Evolutionary conservation across 345 rosid genomes (phyloP), one percentile per base, ranked within the genome.

Genomic region (Bruguiera parviflora): DNA sequence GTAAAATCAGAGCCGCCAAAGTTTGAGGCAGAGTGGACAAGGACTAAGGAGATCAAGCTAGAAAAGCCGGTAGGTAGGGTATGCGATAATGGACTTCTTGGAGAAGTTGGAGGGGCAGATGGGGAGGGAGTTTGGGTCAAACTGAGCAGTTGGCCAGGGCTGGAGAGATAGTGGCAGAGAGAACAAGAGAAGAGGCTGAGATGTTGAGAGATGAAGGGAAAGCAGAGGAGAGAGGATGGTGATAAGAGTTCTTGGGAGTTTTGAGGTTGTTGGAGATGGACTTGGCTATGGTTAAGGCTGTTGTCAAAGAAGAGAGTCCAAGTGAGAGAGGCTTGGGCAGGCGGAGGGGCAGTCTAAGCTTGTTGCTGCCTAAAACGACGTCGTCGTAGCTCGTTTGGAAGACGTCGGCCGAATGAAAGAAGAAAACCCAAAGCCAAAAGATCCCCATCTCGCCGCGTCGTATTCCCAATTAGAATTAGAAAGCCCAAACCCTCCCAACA

Each of bases 241-340:
- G 65, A 91, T 91, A 4, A 4, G 97, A 91, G 76, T 73, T 93
- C 71, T 86, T 75, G n/a, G 86, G 98, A 73, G 98, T 93, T 43
- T 78, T 93, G 87, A 88, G 76, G 80, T 58, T 91, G 87, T 85
- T 91, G 97, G 95, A 93, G 87, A 93, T 93, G 98, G 97, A 93
- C 72, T 80, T 91, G 73, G 96, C 90, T 10, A 89, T 93, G 98
- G 96, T 91, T 2, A 91, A 87, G 79, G 97, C 91, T 65, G 86
- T 97, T 7, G 88, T 91, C 2, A 91, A 91, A 53, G 87, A 86
- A 62, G 94, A 91, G 52, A 93, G 97, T 33, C 62, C 91, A 70
- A 71, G 46, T 55, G 82, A 89, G 78, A 85, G 27, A 32, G 97
- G 80, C 75, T 91, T 71, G 87, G 84, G 61, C 88, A 89, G 68